These are phyloP conservation scores for Trypanosomatidae sp. DNA, from an alignment of 208 protist genomes.

Conservation along the genomic window DNA sequence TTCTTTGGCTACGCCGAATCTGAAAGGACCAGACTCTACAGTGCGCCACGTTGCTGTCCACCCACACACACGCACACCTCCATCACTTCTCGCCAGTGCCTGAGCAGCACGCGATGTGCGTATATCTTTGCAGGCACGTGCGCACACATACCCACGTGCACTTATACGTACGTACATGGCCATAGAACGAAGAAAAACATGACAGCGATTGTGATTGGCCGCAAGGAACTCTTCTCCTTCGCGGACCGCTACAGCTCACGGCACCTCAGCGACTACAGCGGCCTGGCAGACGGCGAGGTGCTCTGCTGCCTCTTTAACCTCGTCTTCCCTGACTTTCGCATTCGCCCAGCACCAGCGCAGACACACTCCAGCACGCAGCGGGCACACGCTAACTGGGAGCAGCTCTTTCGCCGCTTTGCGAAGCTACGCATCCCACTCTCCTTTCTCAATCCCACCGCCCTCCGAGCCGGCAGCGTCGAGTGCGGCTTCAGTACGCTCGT, in stretches of 20 bases:
- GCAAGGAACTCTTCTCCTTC: conserved; percentile 83
- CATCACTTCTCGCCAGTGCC: background rate
- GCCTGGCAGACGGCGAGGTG: conserved; percentile 58
- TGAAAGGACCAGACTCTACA: background rate
- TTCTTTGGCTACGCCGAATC: background rate
- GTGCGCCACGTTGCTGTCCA: background rate
- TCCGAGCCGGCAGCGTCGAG: conserved; percentile 35
- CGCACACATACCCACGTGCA: background rate
- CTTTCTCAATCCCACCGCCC: conserved; percentile 45
- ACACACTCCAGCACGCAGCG: conserved; percentile 67
- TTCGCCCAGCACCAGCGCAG: conserved; percentile 54
- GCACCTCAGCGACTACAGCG: conserved; percentile 54
- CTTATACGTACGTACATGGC: background rate
- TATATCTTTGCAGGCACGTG: background rate
- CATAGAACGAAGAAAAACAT: conserved; percentile 1
- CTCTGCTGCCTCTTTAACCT: conserved; percentile 66
- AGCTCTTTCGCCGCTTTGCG: conserved; percentile 44
- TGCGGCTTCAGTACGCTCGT: conserved; percentile 71
- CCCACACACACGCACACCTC: background rate
- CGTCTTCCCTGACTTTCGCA: conserved; percentile 58
- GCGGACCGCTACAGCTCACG: conserved; percentile 64
- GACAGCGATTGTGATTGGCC: conserved; percentile 53
- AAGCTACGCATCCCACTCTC: conserved; percentile 48
- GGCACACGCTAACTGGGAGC: conserved; percentile 56
- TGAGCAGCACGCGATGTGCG: background rate